Conservation (phyloP, 331 rosid species). For the Quercus phellos region DNA sequence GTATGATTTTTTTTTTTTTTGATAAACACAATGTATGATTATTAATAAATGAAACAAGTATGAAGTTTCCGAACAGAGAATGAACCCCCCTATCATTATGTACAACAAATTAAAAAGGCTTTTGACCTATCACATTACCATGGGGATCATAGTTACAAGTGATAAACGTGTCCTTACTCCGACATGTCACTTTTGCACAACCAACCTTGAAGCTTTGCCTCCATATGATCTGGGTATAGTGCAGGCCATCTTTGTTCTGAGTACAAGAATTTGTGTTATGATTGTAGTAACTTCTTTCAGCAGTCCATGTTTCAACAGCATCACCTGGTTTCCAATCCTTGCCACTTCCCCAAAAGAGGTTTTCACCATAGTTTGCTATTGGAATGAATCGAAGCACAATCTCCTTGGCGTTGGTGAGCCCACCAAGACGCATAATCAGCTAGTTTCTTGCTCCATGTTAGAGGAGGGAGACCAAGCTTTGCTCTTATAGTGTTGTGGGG, state of each 20-base stretch:
- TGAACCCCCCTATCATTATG: too few species aligned
- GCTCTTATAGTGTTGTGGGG: slow-evolving; percentile 29
- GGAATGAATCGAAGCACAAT: slow-evolving; percentile 30
- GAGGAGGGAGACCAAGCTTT: slow-evolving; percentile 30
- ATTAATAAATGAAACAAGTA: too few species aligned
- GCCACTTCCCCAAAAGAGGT: slow-evolving; percentile 34
- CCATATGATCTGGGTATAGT: slow-evolving; percentile 34
- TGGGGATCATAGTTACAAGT: slow-evolving; percentile 27
- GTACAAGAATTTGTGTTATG: slow-evolving; percentile 16
- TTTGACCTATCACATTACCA: slow-evolving; percentile 31
- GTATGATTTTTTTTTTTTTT: too few species aligned
- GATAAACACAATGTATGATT: too few species aligned
- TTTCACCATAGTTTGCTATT: slow-evolving; percentile 26
- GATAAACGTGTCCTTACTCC: slow-evolving; percentile 17
- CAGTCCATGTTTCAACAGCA: slow-evolving; percentile 29
- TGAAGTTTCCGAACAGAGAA: too few species aligned
- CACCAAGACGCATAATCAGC: slow-evolving; percentile 17
- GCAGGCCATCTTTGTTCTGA: slow-evolving; percentile 21
- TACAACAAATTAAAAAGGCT: slow-evolving; percentile 11
- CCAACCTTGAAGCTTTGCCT: slow-evolving; percentile 13
- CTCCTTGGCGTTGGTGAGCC: slow-evolving; percentile 20
- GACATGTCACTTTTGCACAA: slow-evolving; percentile 22
- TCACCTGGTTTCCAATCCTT: slow-evolving; percentile 26
- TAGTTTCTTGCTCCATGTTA: slow-evolving; percentile 20
- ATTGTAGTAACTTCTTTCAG: slow-evolving; percentile 19